These are phyloP conservation scores for Houttuynia cordata DNA, from an alignment of 164 flowering plant species.

Conservation along the genomic window DNA sequence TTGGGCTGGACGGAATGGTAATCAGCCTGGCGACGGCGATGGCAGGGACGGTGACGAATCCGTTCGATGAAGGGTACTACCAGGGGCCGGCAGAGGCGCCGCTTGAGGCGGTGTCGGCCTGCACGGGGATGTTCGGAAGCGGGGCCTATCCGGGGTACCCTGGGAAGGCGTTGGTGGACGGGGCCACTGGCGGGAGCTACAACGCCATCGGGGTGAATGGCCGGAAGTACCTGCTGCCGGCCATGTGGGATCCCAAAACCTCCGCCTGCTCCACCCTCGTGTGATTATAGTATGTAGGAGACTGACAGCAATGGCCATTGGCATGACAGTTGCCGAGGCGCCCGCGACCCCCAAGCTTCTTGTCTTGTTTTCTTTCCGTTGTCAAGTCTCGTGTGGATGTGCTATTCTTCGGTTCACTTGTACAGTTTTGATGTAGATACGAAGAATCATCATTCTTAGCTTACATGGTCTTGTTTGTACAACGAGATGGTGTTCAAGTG, in stretches of 20 bases:
- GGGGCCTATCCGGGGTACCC: constrained; percentile 82
- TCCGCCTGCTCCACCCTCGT: constrained; percentile 46
- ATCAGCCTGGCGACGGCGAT: constrained; percentile 63
- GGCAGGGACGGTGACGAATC: constrained; percentile 76
- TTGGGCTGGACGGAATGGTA: constrained; percentile 80
- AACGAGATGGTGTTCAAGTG: too few species aligned
- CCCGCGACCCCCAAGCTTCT: too few species aligned
- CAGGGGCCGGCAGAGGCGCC: constrained; percentile 66
- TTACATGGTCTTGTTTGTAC: too few species aligned
- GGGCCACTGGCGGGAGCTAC: constrained; percentile 53
- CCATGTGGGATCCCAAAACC: constrained; percentile 76
- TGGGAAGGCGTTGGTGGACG: constrained; percentile 47
- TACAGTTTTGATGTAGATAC: too few species aligned
- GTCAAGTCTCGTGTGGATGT: too few species aligned
- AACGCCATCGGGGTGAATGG: constrained; percentile 64
- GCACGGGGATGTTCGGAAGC: constrained; percentile 59
- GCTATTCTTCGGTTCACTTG: too few species aligned
- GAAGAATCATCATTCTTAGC: too few species aligned
- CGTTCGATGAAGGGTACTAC: constrained; percentile 52
- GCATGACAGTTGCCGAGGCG: too few species aligned
- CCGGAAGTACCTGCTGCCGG: constrained; percentile 56
- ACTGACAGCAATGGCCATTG: too few species aligned
- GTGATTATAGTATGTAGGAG: constrained; percentile 7
- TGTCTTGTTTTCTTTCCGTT: too few species aligned
- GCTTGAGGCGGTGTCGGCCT: constrained; percentile 71